Base-by-base conservation (phyloP, 140 eudicot genomes). In the Flaveria floridana region DNA sequence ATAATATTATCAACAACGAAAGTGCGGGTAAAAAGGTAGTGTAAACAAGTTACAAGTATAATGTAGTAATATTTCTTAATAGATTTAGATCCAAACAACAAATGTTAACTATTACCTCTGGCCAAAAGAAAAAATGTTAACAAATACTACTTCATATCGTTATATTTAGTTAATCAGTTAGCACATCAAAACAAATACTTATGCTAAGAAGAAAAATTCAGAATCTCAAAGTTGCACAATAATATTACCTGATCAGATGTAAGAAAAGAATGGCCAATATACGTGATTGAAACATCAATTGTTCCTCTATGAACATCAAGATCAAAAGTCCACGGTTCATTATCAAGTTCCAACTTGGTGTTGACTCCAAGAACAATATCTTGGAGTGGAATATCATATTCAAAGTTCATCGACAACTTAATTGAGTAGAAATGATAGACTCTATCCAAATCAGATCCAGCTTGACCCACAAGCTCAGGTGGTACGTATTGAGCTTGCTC, bases 261-360 rank as follows among this genome's bases (percentile, higher is more conserved):
- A 37, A 94, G 85, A 11, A 20, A 16, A 47, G 74, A 28, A 5
- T 42, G 18, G 78, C 87, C 91, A 48, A 55, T 23, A 73, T 88
- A 80, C 2, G 80, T 82, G 28, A 90, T 2, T 2, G 64, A 37
- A 28, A 87, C 89, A 16, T 42, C 51, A 37, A 85, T 62, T 28
- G 16, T 73, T 39, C 97, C 96, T 70, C 87, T 70, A 39, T 87
- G 91, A 23, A 71, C 84, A 48, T 88, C 90, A 37, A 94, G 75
- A 28, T 84, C 89, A 74, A 88, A 77, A 18, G 63, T 2, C 72
- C 82, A 48, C 23, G 6, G 56, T 56, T 70, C 84, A 6, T 73
- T 77, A n/a, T 85, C 95, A 25, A 76, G 16, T 3, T 85, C 84
- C 25, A 88, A 85, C 78, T 76, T 61, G 15, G 52, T 74, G 52